A percentile compares a stretch with the other conserved stretches of the same genome.
Evolutionary conservation across 139 green algal genomes (phyloP).

Genomic region (Chlamydomonas schloesseri): DNA sequence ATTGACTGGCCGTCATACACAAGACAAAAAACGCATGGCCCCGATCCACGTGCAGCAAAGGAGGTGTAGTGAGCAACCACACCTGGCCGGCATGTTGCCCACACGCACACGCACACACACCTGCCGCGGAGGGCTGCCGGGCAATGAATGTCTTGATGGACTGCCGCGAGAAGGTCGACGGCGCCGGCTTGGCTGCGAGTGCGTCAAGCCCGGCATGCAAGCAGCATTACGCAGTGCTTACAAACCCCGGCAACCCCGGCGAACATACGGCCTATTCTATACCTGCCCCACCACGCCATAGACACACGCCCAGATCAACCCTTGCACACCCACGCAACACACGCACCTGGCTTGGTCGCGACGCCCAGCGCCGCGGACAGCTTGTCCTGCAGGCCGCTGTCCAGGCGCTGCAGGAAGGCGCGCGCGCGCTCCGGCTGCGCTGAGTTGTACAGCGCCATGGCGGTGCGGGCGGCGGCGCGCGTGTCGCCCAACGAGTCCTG

Average conservation of each 20-base stretch:
- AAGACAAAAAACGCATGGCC: no score
- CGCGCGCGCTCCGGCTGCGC: constrained; percentile 45
- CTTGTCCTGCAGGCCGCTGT: constrained; percentile 67
- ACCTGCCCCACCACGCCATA: no score
- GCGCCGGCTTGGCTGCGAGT: constrained; percentile 10
- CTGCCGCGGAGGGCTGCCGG: not conserved
- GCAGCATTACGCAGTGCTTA: no score
- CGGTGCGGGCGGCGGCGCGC: constrained; percentile 50
- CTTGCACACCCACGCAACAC: no score
- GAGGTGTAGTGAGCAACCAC: no score
- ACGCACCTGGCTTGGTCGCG: not conserved
- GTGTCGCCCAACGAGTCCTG: constrained; percentile 65
- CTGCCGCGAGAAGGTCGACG: not conserved
- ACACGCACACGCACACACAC: no score
- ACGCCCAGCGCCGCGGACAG: constrained; percentile 29
- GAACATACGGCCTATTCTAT: no score
- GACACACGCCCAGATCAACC: no score
- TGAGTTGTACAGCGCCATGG: constrained; percentile 65
- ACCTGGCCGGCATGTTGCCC: no score
- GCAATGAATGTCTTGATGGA: not conserved
- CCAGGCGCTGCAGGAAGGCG: constrained; percentile 58
- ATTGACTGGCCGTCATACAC: no score
- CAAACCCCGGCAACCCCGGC: no score
- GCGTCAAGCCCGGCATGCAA: not conserved
- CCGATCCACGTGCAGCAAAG: no score